Percentiles rank a stretch among this genome's conserved stretches.
Conservation (phyloP, 768 basidiomycete genomes). For the Trametes cinnabarina region DNA sequence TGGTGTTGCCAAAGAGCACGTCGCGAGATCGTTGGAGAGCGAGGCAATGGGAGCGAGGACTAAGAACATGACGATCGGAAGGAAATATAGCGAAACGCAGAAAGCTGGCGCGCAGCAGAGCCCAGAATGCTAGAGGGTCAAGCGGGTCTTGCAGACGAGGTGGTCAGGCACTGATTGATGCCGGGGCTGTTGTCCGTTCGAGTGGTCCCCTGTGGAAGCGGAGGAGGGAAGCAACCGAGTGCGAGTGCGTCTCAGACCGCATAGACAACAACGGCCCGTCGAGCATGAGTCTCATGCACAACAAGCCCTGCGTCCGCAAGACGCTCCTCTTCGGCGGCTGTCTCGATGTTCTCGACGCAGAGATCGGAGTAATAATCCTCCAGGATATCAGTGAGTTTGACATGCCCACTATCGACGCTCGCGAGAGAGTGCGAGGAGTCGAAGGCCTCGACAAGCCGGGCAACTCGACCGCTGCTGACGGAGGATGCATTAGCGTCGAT, state of each 20-base stretch:
- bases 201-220: neutral
- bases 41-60: no score
- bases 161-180: no score
- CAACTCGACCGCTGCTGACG: neutral
- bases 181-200: no score
- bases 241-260: neutral
- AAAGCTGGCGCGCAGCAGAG: neutral
- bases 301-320: neutral
- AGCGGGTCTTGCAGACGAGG: no score
- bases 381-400: constrained; percentile 4
- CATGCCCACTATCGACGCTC: constrained; percentile 1
- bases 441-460: neutral
- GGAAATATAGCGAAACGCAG: neutral
- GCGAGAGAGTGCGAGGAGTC: constrained; percentile 2
- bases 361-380: constrained; percentile 2
- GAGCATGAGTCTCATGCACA: neutral
- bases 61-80: neutral
- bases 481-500: neutral
- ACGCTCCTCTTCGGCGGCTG: neutral
- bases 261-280: neutral
- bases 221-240: neutral
- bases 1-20: neutral
- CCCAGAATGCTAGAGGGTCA: neutral
- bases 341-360: neutral
- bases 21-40: neutral